Base-by-base conservation (phyloP, 2,329 filamentous ascomycete species). In the Colletotrichum sp. region DNA sequence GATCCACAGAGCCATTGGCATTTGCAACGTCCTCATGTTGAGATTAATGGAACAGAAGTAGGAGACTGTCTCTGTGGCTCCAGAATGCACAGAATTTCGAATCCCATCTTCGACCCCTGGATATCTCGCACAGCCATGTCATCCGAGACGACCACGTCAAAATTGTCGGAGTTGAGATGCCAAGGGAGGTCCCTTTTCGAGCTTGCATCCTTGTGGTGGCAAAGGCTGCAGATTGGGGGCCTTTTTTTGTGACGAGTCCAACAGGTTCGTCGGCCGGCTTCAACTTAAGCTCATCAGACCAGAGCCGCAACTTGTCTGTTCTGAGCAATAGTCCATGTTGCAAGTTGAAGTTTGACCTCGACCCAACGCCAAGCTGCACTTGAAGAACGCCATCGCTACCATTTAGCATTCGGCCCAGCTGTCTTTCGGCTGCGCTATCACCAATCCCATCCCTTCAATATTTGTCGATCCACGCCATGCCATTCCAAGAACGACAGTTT, bases 401-500 rank as follows among this genome's bases (percentile, higher is more conserved):
- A 34, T 16, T 31, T 66, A n/a, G 55, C 38, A 43, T 21, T 16
- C 3, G 16, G 24, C 16, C 71, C 70, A 70, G 43, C 71, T 62
- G 43, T 38, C 38, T 55, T n/a, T 51, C 18, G 34, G 27, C 11
- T 27, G 62, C 71, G 62, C 68, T 36, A 66, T 73, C 55, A n/a
- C 71, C 71, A 73, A 73, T 61, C 33, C 62, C 34, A 73, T 73
- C 71, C 71, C 71, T 73, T 71, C 62, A 69, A 71, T 73, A 71
- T 33, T 63, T 66, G 71, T 71, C 71, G 55, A 66, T 73, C 33
- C 13, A 47, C 68, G 68, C 71, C 68, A 71, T 66, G 55, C 62
- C 71, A n/a, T 47, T 66, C 71, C 62, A 29, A 63, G 62, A 66
- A 66, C 61, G 61, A 66, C 55, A 47, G 57, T 21, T 24, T 33